These are phyloP conservation scores for Ganoderma sinense DNA, from an alignment of 1,284 basidiomycete genomes.

Conservation along the genomic window DNA sequence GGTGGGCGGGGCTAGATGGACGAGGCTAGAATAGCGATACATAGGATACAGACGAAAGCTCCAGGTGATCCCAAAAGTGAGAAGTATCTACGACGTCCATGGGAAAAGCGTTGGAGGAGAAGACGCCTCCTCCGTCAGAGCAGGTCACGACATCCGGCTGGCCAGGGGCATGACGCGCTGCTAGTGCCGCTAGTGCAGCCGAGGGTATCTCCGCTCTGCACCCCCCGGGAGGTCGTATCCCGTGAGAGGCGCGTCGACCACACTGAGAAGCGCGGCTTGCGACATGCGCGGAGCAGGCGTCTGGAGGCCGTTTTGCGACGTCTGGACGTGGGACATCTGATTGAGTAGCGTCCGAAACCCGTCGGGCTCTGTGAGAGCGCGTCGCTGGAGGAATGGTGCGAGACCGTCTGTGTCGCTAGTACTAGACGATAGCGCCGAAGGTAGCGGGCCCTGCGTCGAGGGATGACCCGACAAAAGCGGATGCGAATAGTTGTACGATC, in stretches of 20 bases:
- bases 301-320: constrained; percentile 25
- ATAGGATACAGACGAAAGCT: constrained; percentile 28
- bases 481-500: constrained; percentile 54
- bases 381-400: constrained; percentile 46
- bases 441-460: constrained; percentile 37
- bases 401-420: constrained; percentile 30
- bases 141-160: neutral
- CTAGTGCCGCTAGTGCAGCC: constrained; percentile 25
- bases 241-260: constrained; percentile 19
- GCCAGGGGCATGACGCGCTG: constrained; percentile 4
- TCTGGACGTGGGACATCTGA: constrained; percentile 25
- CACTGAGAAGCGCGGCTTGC: constrained; percentile 22
- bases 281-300: constrained; percentile 27
- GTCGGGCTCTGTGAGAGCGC: constrained; percentile 59
- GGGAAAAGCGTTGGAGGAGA: constrained; percentile 16
- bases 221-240: constrained; percentile 28
- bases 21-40: constrained; percentile 28
- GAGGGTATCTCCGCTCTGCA: constrained; percentile 29
- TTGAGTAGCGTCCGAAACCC: constrained; percentile 45
- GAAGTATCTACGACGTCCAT: constrained; percentile 26
- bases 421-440: constrained; percentile 36
- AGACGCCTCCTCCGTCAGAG: constrained; percentile 9
- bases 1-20: constrained; percentile 11
- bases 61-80: constrained; percentile 27
- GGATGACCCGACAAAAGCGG: constrained; percentile 49